Evolutionary conservation across 305 asterid genomes (phyloP).

Genomic region (Fraxinus velutina): DNA sequence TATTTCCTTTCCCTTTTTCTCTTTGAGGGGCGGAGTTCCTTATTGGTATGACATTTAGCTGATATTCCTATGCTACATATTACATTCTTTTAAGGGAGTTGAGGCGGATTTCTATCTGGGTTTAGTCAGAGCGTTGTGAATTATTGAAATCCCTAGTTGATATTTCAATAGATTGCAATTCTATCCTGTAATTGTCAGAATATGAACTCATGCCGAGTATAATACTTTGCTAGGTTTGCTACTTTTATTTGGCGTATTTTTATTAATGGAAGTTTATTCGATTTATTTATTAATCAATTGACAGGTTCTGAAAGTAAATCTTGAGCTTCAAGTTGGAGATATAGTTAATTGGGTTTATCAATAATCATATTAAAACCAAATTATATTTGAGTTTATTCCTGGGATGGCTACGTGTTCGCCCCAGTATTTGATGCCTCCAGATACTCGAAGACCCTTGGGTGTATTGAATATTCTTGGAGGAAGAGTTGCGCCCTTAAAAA

Average conservation of each 20-base stretch:
- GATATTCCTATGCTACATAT: background rate
- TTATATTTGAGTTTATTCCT: constrained; percentile 17
- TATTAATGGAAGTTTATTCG: constrained; percentile 3
- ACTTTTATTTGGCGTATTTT: background rate
- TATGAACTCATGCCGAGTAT: background rate
- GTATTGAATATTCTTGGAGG: constrained; percentile 51
- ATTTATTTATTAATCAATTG: constrained; percentile 12
- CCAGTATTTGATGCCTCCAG: constrained; percentile 56
- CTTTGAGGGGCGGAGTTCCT: background rate
- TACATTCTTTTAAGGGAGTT: background rate
- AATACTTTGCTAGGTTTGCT: background rate
- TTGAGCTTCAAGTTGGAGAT: constrained; percentile 20
- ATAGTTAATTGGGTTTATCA: constrained; percentile 25
- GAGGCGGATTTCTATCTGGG: constrained; percentile 6
- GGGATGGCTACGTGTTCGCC: constrained; percentile 68
- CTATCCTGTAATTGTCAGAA: background rate
- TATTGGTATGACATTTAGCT: background rate
- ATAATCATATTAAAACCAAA: constrained; percentile 18
- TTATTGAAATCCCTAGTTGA: background rate
- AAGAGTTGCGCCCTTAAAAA: constrained; percentile 49
- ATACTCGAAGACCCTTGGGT: constrained; percentile 45
- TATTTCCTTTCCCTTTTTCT: background rate
- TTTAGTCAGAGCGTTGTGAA: background rate
- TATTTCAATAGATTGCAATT: background rate
- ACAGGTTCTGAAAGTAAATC: background rate